Evolutionary conservation across 768 basidiomycete genomes (phyloP), one percentile per base, ranked within the genome.

Genomic region (Russula earlei): DNA sequence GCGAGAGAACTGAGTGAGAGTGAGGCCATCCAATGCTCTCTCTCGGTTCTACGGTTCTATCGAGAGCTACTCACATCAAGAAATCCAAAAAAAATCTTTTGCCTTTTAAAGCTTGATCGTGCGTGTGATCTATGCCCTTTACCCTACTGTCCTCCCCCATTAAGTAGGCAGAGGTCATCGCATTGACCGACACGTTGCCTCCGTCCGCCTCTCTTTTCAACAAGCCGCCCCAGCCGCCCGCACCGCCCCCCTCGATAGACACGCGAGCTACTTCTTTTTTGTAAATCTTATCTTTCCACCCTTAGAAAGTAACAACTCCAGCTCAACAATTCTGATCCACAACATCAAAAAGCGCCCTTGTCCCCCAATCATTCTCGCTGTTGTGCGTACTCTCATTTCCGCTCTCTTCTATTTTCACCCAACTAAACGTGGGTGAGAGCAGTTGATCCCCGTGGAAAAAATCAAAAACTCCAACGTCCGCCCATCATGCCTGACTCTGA

Each of bases 401-500:
- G 46, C 46, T 31, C 14, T 34, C 25, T 49, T 34, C 17, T 7
- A 38, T 49, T 44, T 38, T 37, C 47, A 44, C 43, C 33, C 27
- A 36, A 42, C 8, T 27, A n/a, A n/a, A n/a, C 17, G 33, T 54
- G 44, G 52, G 47, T 37, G 51, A 31, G 56, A 53, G 56, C 41
- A 58, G 52, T 33, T 48, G 19, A 53, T 33, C 27, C n/a, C 52
- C 56, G 56, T 58, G 56, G 52, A 58, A 58, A 60, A n/a, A n/a
- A n/a, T n/a, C n/a, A n/a, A n/a, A n/a, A 49, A 25, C 37, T 24
- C 5, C 37, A 29, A 45, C 27, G 15, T 5, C 34, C 29, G 19
- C 24, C 25, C 25, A 57, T 38, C 49, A 60, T 60, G 59, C 49
- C 50, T 52, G 61, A 56, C 42, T 62, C 61, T 10, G 59, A 54